These are phyloP conservation scores for Zygosaccharomyces bisporus DNA, from an alignment of 805 yeast species.

Conservation along the genomic window DNA sequence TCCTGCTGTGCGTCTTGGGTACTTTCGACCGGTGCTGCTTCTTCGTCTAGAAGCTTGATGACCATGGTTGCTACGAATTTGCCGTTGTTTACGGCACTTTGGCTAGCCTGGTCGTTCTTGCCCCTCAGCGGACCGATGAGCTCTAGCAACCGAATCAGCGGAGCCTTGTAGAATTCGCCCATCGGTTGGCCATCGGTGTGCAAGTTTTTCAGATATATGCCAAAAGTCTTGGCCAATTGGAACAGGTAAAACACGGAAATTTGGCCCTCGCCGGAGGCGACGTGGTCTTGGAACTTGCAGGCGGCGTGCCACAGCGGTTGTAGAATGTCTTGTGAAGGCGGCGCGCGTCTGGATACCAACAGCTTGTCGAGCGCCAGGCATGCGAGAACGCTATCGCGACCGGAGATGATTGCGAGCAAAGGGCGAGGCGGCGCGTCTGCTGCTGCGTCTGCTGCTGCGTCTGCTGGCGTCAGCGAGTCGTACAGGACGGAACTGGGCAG, in stretches of 20 bases:
- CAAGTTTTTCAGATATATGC: conserved; percentile 26
- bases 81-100: conserved; percentile 31
- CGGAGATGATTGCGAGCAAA: conserved; percentile 14
- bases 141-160: conserved; percentile 19
- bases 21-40: not conserved
- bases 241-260: conserved; percentile 25
- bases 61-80: conserved; percentile 32
- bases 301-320: conserved; percentile 23
- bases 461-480: conserved; percentile 5
- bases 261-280: conserved; percentile 4
- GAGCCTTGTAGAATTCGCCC: conserved; percentile 9
- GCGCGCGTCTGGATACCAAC: conserved; percentile 11
- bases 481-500: conserved; percentile 26
- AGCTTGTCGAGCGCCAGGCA: conserved; percentile 33
- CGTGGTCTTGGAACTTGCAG: conserved; percentile 22
- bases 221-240: conserved; percentile 33
- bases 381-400: conserved; percentile 24
- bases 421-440: no score
- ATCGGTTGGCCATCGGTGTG: conserved; percentile 1
- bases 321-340: conserved; percentile 7
- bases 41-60: conserved; percentile 17
- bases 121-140: conserved; percentile 16
- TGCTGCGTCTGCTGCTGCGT: no score
- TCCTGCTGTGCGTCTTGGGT: not conserved
- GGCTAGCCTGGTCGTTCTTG: conserved; percentile 25